Conservation (phyloP, 2,329 filamentous ascomycete genomes). For the Aspergillus sp. region DNA sequence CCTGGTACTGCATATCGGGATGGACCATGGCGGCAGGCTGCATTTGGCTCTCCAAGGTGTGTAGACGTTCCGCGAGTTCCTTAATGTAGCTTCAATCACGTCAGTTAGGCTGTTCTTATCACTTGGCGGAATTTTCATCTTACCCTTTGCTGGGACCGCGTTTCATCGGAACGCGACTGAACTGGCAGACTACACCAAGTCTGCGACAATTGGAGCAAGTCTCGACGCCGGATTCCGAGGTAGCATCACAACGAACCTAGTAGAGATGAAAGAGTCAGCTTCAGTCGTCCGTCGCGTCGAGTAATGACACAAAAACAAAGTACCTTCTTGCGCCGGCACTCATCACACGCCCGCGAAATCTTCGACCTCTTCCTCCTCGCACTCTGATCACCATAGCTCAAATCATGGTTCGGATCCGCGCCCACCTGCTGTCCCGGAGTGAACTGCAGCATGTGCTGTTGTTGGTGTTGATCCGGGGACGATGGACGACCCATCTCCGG, state of each 20-base stretch:
- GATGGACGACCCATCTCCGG: slow-evolving; percentile 32
- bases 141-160: slow-evolving; percentile 83
- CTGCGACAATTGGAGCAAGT: slow-evolving; percentile 77
- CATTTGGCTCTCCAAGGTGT: slow-evolving; percentile 74
- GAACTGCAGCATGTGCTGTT: slow-evolving; percentile 38
- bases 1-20: slow-evolving; percentile 37
- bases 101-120: slow-evolving; percentile 12
- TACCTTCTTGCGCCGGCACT: slow-evolving; percentile 77
- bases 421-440: slow-evolving; percentile 39
- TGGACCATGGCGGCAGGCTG: slow-evolving; percentile 34
- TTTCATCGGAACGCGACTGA: slow-evolving; percentile 82
- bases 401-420: slow-evolving; percentile 40
- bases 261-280: slow-evolving; percentile 13
- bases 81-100: slow-evolving; percentile 66
- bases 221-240: slow-evolving; percentile 63
- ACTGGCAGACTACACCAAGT: slow-evolving; percentile 69
- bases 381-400: slow-evolving; percentile 53
- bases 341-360: slow-evolving; percentile 81
- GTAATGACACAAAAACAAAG: slow-evolving; percentile 8
- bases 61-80: slow-evolving; percentile 76
- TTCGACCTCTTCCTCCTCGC: slow-evolving; percentile 73
- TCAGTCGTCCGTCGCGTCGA: slow-evolving; percentile 10
- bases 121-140: slow-evolving; percentile 5
- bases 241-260: slow-evolving; percentile 75
- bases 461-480: slow-evolving; percentile 33